Evolutionary conservation across 1,284 basidiomycete genomes (phyloP).

Genomic region (Apiotrichum montevideense): DNA sequence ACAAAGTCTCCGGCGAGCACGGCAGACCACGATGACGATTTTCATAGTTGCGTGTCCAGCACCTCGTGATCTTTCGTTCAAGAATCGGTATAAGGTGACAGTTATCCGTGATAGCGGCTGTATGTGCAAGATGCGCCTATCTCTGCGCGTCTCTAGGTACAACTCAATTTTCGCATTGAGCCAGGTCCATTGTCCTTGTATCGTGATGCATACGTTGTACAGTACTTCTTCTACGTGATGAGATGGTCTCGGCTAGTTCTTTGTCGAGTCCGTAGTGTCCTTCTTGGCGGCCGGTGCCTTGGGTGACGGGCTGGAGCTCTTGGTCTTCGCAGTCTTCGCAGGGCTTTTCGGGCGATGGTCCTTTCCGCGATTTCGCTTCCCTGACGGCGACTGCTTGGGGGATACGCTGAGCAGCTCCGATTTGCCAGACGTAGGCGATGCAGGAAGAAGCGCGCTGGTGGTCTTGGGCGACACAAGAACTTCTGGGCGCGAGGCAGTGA

Average conservation of each 20-base stretch:
- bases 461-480: constrained; percentile 1
- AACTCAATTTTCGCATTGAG: no score
- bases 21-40: no score
- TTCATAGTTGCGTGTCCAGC: no score
- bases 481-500: neutral
- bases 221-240: neutral
- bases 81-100: no score
- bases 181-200: neutral
- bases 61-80: no score
- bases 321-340: neutral
- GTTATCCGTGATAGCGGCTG: no score
- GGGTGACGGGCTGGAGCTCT: neutral
- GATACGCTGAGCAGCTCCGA: constrained; percentile 42
- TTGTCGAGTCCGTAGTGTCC: neutral
- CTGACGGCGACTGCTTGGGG: constrained; percentile 2
- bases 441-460: neutral
- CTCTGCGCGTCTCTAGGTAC: no score
- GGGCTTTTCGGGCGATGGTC: neutral
- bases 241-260: neutral
- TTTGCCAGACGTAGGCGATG: constrained; percentile 59
- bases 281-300: neutral
- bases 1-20: no score
- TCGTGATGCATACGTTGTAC: neutral
- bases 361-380: neutral
- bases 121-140: no score